These are phyloP conservation scores for Paramecium bursaria DNA, from an alignment of 73 alveolate species.

Conservation along the genomic window DNA sequence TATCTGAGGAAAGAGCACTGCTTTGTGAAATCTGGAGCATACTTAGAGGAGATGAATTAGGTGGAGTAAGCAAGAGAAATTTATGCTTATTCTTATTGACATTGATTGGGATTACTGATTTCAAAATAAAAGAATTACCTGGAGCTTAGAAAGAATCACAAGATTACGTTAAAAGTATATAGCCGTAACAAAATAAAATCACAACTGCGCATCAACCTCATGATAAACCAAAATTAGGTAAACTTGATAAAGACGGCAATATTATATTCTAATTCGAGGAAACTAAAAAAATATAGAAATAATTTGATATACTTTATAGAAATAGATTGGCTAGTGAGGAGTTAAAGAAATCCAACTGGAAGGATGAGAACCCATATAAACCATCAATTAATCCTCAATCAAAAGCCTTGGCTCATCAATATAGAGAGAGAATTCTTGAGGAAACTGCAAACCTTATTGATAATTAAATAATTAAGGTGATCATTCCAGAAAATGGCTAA, in stretches of 20 bases:
- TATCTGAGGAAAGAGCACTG: conserved; percentile 64
- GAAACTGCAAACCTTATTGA: conserved; percentile 64
- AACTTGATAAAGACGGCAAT: conserved; percentile 65
- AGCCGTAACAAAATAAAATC: conserved; percentile 48
- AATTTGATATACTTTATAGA: conserved; percentile 68
- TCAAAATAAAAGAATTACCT: conserved; percentile 63
- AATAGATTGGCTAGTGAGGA: conserved; percentile 65
- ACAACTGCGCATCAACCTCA: conserved; percentile 56
- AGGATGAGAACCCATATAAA: conserved; percentile 63
- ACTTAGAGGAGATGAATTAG: conserved; percentile 70
- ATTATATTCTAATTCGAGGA: conserved; percentile 57
- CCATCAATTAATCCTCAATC: conserved; percentile 60
- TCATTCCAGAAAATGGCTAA: conserved; percentile 61
- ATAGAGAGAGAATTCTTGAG: conserved; percentile 62
- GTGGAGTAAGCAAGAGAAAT: conserved; percentile 68
- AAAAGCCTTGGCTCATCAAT: conserved; percentile 55
- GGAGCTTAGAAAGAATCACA: conserved; percentile 32
- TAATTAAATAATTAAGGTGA: conserved; percentile 56
- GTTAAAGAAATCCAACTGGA: conserved; percentile 58
- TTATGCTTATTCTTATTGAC: conserved; percentile 60
- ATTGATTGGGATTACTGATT: conserved; percentile 61
- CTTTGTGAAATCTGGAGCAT: conserved; percentile 66
- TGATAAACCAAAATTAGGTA: conserved; percentile 61
- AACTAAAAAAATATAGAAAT: conserved; percentile 43
- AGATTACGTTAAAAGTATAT: conserved; percentile 3